phyloP scores from a whole-genome alignment of 2,329 filamentous ascomycete species.

The Pestalotiopsis sp. region DNA sequence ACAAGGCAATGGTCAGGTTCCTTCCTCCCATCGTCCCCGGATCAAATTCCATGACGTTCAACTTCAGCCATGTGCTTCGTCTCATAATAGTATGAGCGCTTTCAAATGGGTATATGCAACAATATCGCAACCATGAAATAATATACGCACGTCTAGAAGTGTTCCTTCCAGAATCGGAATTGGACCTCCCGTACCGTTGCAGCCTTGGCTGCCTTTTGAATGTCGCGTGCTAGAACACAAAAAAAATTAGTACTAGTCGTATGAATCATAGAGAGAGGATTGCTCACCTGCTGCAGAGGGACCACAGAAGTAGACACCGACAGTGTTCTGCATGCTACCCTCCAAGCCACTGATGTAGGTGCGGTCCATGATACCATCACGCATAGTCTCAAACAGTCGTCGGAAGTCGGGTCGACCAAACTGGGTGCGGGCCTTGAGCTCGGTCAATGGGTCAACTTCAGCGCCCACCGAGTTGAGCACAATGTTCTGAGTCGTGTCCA shows the following conservation, averaged over 20 bases:
- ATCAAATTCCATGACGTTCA: not conserved
- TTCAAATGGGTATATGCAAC: not conserved
- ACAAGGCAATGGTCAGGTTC: not conserved
- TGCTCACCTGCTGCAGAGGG: constrained; percentile 69
- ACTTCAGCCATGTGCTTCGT: not conserved
- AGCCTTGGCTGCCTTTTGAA: constrained; percentile 76
- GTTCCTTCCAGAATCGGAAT: constrained; percentile 99
- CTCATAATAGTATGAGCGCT: not conserved
- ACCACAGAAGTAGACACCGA: constrained; percentile 98
- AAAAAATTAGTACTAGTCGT: not conserved
- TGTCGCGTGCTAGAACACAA: constrained; percentile 70
- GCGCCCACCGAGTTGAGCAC: constrained; percentile 93
- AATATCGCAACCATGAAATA: constrained; percentile 5
- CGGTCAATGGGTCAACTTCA: constrained; percentile 86
- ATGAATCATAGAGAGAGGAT: not conserved
- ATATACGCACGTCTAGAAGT: constrained; percentile 56
- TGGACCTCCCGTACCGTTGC: constrained; percentile 77
- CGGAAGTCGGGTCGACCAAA: constrained; percentile 92
- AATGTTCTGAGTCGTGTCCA: constrained; percentile 93
- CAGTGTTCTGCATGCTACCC: constrained; percentile 74
- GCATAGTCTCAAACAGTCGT: constrained; percentile 80
- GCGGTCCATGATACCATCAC: constrained; percentile 81
- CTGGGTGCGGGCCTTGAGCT: constrained; percentile 86
- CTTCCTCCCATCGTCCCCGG: not conserved
- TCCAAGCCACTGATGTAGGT: constrained; percentile 85